Base-by-base conservation (phyloP, 2,329 filamentous ascomycete species). In the Truncatella angustata region DNA sequence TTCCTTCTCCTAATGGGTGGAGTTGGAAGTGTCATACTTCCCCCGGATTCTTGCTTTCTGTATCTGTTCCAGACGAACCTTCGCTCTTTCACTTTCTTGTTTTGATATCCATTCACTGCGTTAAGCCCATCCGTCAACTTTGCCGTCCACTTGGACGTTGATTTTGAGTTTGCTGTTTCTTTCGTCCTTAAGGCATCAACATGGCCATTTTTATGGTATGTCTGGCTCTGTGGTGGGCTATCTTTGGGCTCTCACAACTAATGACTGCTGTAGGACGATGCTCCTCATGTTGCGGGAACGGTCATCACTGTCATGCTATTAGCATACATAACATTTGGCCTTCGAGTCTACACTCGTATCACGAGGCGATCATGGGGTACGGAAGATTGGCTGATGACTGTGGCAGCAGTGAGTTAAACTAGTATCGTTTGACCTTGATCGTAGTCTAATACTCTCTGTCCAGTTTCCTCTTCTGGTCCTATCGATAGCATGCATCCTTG, bases 351-450 rank as follows among this genome's bases (percentile, higher is more conserved):
- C 14, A 54, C 47, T 6, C 51, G 54, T 28, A 26, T 58, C 6
- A 51, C 40, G 10, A 52, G 51, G 26, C 18, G 39, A 10, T 49
- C 49, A n/a, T 58, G 58, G 56, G 56, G 56, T 10, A 39, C 53
- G 11, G 56, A 60, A 34, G 58, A 60, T 24, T 54, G 48, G 46
- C 43, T 51, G 10, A 60, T 60, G 58, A 48, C 54, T 4, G 54
- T 50, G 11, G 51, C 58, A 12, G 35, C 52, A 44, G 54, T 58
- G 53, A 30, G 40, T 44, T 44, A 11, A 40, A 40, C 37, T n/a
- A 28, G 21, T 11, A 7, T 30, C 12, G 21, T 30, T n/a, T n/a
- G n/a, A n/a, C 11, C 3, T 5, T 21, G 21, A 42, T 11, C 12
- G 21, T 20, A 16, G 21, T 12, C 18, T 5, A 16, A 20, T 21